phyloP scores from a whole-genome alignment of 2,329 filamentous ascomycete species.

The Elsinoe australis region DNA sequence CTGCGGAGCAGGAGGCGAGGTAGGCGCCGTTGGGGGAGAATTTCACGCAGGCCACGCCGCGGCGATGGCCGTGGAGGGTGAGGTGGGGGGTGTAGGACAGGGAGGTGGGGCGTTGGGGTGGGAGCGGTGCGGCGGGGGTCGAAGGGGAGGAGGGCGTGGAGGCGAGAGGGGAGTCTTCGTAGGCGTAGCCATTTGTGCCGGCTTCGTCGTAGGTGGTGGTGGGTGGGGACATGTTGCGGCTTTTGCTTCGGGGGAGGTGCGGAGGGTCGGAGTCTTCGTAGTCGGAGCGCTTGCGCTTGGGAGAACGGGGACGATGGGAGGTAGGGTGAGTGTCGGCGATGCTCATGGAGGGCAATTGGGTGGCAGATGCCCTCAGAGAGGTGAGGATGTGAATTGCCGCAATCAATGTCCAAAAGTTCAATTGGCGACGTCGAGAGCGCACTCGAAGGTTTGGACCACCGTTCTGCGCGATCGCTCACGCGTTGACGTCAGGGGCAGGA shows the following conservation, averaged over 20 bases:
- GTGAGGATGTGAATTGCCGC: background rate
- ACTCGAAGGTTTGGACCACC: background rate
- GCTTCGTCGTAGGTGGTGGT: too few relatives aligned
- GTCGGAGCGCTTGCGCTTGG: conserved; percentile 18
- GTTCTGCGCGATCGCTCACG: background rate
- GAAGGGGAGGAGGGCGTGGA: background rate
- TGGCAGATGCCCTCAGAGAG: background rate
- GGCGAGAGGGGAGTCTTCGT: conserved; percentile 16
- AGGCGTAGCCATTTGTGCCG: conserved; percentile 19
- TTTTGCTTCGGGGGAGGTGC: background rate
- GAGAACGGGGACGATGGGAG: conserved; percentile 8
- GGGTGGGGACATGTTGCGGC: background rate
- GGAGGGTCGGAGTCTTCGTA: background rate
- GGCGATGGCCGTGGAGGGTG: conserved; percentile 67
- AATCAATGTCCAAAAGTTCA: too few relatives aligned
- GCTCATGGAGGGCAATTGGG: conserved; percentile 15
- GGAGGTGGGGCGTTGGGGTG: conserved; percentile 11
- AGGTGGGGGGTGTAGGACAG: conserved; percentile 64
- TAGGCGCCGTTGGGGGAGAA: conserved; percentile 86
- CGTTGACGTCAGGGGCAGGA: conserved; percentile 9
- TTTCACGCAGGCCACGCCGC: conserved; percentile 73
- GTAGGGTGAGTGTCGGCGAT: conserved; percentile 1
- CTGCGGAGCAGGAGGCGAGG: conserved; percentile 81
- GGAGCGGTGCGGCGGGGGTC: background rate
- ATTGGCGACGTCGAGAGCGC: too few relatives aligned